Conservation (phyloP, 2,329 filamentous ascomycete genomes). For the Diaporthe australafricana region DNA sequence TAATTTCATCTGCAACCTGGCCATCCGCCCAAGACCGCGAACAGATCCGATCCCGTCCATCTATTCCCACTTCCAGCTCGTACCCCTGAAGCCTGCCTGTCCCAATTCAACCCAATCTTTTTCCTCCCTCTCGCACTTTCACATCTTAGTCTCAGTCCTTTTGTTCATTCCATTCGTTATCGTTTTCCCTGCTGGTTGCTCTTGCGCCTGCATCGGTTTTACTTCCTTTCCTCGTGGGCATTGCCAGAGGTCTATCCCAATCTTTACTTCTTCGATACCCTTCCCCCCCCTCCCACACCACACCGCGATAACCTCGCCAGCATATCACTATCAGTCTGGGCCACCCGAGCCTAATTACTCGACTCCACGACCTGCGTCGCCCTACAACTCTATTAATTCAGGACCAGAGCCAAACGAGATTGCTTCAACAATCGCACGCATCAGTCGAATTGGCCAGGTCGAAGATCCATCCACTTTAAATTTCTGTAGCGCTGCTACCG, state of each 20-base stretch:
- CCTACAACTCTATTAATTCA: slow-evolving; percentile 20
- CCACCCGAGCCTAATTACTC: neutral
- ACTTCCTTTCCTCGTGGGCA: neutral
- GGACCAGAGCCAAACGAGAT: slow-evolving; percentile 26
- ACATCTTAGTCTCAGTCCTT: slow-evolving; percentile 12
- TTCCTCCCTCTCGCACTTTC: slow-evolving; percentile 4
- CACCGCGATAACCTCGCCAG: slow-evolving; percentile 27
- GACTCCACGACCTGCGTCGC: slow-evolving; percentile 8
- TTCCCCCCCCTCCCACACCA: neutral
- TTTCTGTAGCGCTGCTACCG: slow-evolving; percentile 9
- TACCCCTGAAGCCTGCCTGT: slow-evolving; percentile 37
- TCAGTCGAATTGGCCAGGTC: slow-evolving; percentile 21
- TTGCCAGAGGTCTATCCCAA: slow-evolving; percentile 8
- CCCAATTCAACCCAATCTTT: slow-evolving; percentile 24
- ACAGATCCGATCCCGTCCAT: slow-evolving; percentile 28
- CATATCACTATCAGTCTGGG: slow-evolving; percentile 21
- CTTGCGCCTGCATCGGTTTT: slow-evolving; percentile 22
- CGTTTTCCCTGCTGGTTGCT: slow-evolving; percentile 15
- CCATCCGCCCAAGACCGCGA: slow-evolving; percentile 25
- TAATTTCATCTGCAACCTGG: slow-evolving; percentile 37
- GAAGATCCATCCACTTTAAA: slow-evolving; percentile 24
- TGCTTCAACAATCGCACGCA: neutral
- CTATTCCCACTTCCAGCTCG: slow-evolving; percentile 30
- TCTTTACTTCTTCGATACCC: slow-evolving; percentile 26
- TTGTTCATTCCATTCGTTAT: slow-evolving; percentile 11